Base-by-base conservation (phyloP, 2,329 filamentous ascomycete genomes). In the Epichloe baconii region DNA sequence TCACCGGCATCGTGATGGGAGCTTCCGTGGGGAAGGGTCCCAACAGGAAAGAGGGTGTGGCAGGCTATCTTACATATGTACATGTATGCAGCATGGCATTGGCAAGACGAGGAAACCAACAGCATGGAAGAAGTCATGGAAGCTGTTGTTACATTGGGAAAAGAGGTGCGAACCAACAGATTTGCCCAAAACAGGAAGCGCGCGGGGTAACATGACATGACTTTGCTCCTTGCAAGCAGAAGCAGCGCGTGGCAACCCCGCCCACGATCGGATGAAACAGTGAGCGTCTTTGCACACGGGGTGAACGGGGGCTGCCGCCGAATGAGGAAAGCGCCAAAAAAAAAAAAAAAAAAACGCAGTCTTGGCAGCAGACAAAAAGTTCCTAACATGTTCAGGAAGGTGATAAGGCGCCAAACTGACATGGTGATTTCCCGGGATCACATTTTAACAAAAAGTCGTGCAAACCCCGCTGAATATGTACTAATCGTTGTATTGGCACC, bases 281-380 rank as follows among this genome's bases (percentile, higher is more conserved):
- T 26, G 23, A 26, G 23, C 23, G 23, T 26, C 23, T 26, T 26
- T 26, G 23, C 5, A 26, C 23, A 26, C 23, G 23, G 23, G 23
- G 26, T 10, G 26, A 31, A 31, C 26, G 7, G 26, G 26, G 26
- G 26, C 26, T 31, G 26, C 26, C 26, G 26, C 26, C 26, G 26
- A 31, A 31, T 38, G 3, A 10, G 31, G 31, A 31, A 31, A 11
- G 31, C 37, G 37, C 37, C 37, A 38, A 38, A 38, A 38, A 14
- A 5, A 38, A n/a, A 38, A 17, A 5, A 7, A n/a, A 21, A 37
- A 35, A 23, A 23, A 6, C 19, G 31, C 44, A 19, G 23, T 21
- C 52, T 53, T 51, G 52, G 52, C 49, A 37, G 45, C 40, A 35
- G 42, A 26, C 44, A 49, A 49, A 53, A 53, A 43, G 52, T 53